Percentiles rank a stretch among this genome's conserved stretches.
These are phyloP conservation scores for Microdochium bolleyi DNA, from an alignment of 2,329 filamentous ascomycete species.

Conservation along the genomic window DNA sequence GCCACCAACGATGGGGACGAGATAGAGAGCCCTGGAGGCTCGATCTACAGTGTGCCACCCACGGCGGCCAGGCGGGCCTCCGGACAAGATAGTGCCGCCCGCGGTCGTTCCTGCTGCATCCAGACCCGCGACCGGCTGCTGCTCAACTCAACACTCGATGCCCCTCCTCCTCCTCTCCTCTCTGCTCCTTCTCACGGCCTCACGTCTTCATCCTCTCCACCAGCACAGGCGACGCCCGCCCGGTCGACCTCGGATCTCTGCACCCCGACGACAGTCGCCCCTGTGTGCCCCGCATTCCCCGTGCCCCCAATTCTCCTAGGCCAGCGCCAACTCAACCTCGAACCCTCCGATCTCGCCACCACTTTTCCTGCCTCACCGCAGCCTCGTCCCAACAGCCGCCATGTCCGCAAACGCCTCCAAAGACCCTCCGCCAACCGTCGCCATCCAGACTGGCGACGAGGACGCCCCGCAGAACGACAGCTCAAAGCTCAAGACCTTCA, in stretches of 20 bases:
- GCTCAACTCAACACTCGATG: too few species aligned
- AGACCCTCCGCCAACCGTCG: neutral
- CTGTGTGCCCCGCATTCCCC: neutral
- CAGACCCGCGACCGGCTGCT: neutral
- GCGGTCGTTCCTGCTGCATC: neutral
- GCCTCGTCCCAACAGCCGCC: neutral
- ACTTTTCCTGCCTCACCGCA: neutral
- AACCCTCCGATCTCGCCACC: neutral
- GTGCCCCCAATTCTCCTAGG: neutral
- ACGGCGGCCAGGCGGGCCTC: too few species aligned
- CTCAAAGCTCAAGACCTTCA: constrained; percentile 82
- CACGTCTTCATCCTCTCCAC: too few species aligned
- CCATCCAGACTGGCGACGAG: constrained; percentile 12
- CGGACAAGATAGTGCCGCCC: neutral
- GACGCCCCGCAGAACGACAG: constrained; percentile 57
- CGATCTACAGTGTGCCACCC: too few species aligned
- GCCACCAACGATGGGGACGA: too few species aligned
- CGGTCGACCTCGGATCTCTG: too few species aligned
- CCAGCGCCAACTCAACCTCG: neutral
- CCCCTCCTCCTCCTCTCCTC: too few species aligned
- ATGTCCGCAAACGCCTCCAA: neutral
- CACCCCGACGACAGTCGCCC: neutral
- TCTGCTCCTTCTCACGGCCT: too few species aligned
- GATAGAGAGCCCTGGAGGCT: too few species aligned
- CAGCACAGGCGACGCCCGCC: too few species aligned